Evolutionary conservation across 768 basidiomycete genomes (phyloP).

Genomic region (Leucosporidium scottii): DNA sequence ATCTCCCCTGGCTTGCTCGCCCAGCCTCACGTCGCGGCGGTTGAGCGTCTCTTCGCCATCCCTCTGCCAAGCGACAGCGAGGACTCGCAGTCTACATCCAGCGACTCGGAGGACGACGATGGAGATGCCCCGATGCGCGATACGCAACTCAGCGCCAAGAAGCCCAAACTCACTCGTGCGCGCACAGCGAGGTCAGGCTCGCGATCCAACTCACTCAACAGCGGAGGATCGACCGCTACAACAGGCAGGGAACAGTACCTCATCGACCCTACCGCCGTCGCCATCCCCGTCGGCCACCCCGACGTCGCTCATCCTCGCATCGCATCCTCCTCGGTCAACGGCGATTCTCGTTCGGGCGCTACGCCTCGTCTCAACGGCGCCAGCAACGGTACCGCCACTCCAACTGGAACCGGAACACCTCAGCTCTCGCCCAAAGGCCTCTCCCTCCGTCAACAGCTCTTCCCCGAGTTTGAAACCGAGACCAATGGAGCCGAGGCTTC

Average conservation of each 20-base stretch:
- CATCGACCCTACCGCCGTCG: constrained; percentile 23
- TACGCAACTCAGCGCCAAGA: neutral
- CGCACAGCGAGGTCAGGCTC: neutral
- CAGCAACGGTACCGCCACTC: neutral
- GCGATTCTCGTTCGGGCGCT: neutral
- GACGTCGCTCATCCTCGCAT: constrained; percentile 35
- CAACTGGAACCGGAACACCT: neutral
- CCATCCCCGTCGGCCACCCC: constrained; percentile 27
- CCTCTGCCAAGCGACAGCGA: constrained; percentile 9
- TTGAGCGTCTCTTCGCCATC: constrained; percentile 31
- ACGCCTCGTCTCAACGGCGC: neutral
- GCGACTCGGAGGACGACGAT: neutral
- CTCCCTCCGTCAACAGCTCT: constrained; percentile 29
- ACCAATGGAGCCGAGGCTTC: neutral
- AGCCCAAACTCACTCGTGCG: neutral
- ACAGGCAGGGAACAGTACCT: constrained; percentile 11
- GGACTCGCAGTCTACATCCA: constrained; percentile 1
- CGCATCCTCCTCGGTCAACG: constrained; percentile 2
- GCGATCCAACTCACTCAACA: neutral
- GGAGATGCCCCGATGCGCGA: neutral
- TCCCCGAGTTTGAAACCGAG: constrained; percentile 24
- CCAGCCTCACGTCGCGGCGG: constrained; percentile 12
- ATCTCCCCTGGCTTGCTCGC: constrained; percentile 25
- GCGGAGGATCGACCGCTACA: neutral
- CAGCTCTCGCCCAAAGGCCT: constrained; percentile 19